Evolutionary conservation across 768 basidiomycete genomes (phyloP), one percentile per base, ranked within the genome.

Genomic region (Suillus variegatus): DNA sequence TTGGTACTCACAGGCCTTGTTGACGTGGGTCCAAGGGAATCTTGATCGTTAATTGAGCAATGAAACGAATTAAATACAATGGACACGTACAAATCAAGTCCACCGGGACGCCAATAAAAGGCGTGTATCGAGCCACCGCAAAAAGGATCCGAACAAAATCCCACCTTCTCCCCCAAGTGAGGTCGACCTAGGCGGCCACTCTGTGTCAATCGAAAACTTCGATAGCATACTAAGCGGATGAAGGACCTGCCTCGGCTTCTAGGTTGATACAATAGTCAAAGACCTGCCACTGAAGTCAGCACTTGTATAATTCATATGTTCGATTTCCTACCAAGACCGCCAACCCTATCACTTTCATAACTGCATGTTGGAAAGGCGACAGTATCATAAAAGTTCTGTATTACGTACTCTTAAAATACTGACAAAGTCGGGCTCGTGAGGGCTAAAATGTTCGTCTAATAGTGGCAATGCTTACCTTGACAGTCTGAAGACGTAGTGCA

Each of bases 141-240:
- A 57, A 22, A 57, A 57, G 5, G n/a, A 57, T 57, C 36, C 56
- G 56, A 57, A 40, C n/a, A 12, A 22, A 56, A 38, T 22, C n/a
- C 55, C 55, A 57, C n/a, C 14, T 57, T 4, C 55, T 57, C 55
- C 55, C 36, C 55, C 55, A 57, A 36, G 36, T 57, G 13, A 57
- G n/a, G 56, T 40, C 13, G 22, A 58, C 25, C 38, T 40, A 32
- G 51, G 28, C 28, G 28, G 28, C 12, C 18, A 25, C 22, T 25
- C n/a, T n/a, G 36, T 38, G 56, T 25, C 8, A 58, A 22, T 40
- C 56, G n/a, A 22, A 38, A 57, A n/a, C 36, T 38, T 36, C 9
- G 16, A 40, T 22, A 36, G 22, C 38, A 58, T 40, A 10, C 22
- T 14, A 14, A 16, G 8, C 14, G 14, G 22, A 40, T 25, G 14